phyloP scores from a whole-genome alignment of 106 monocot genomes.

The Alisma plantagoaquatica region DNA sequence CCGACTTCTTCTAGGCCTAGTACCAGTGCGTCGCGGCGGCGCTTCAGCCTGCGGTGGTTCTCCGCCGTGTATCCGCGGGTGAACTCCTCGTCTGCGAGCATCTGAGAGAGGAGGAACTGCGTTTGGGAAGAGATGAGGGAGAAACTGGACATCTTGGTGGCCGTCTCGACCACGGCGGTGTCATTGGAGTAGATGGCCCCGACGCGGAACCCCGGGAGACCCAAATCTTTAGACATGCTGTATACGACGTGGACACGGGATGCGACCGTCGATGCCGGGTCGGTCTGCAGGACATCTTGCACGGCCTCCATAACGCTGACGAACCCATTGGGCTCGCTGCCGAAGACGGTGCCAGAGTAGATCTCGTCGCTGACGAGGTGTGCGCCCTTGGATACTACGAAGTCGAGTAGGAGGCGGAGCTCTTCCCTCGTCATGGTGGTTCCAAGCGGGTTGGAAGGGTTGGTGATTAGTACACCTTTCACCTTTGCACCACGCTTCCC shows the following conservation, averaged over 20 bases:
- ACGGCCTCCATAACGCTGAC: slow-evolving; percentile 36
- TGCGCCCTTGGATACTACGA: slow-evolving; percentile 25
- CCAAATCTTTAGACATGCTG: slow-evolving; percentile 90
- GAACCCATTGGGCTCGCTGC: slow-evolving; percentile 32
- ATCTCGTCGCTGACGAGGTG: slow-evolving; percentile 73
- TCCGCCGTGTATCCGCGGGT: slow-evolving; percentile 37
- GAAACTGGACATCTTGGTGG: slow-evolving; percentile 96
- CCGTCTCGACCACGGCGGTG: slow-evolving; percentile 36
- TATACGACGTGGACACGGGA: slow-evolving; percentile 63
- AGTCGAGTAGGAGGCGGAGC: slow-evolving; percentile 32
- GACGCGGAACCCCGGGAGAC: slow-evolving; percentile 84
- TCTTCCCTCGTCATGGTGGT: slow-evolving; percentile 31
- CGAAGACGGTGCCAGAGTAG: slow-evolving; percentile 63
- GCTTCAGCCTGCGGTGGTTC: slow-evolving; percentile 48
- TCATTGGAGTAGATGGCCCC: slow-evolving; percentile 76
- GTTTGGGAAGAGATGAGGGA: slow-evolving; percentile 87
- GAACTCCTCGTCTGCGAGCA: slow-evolving; percentile 65
- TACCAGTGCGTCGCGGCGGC: slow-evolving; percentile 40
- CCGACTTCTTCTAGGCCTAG: slow-evolving; percentile 28
- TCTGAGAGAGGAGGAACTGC: slow-evolving; percentile 57
- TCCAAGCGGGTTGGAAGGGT: slow-evolving; percentile 71
- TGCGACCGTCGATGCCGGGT: slow-evolving; percentile 1
- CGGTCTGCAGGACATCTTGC: too few relatives aligned
- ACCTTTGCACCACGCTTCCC: slow-evolving; percentile 23
- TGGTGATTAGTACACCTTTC: slow-evolving; percentile 58